Conservation (phyloP, 768 basidiomycete species). For the Panaeolus papilionaceus region DNA sequence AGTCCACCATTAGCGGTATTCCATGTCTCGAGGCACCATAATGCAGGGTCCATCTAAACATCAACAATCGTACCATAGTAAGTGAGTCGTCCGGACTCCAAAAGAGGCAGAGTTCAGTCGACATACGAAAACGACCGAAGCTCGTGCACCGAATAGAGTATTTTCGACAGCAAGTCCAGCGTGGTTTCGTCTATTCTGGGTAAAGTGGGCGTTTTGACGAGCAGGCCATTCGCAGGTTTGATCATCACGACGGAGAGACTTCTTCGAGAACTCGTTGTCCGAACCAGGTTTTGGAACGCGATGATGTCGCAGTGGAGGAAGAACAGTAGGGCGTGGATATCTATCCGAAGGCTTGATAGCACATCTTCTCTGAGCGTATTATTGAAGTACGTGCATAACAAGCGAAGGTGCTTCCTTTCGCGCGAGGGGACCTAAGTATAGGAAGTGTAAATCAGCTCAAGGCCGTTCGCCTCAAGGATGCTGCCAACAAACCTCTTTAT, state of each 20-base stretch:
- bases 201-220: constrained; percentile 5
- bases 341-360: not conserved
- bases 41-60: constrained; percentile 14
- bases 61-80: constrained; percentile 2
- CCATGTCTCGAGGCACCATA: constrained; percentile 11
- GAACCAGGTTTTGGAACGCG: constrained; percentile 1
- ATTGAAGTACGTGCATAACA: constrained; percentile 12
- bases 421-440: not conserved
- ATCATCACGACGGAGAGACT: not conserved
- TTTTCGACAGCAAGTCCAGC: constrained; percentile 4
- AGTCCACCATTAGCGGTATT: constrained; percentile 7
- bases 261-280: not conserved
- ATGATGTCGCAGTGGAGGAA: not conserved
- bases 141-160: not conserved
- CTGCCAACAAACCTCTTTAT: constrained; percentile 1
- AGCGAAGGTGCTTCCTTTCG: constrained; percentile 1
- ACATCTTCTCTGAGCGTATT: constrained; percentile 3
- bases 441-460: not conserved
- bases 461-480: not conserved
- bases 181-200: constrained; percentile 4
- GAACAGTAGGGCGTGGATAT: not conserved
- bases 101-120: not conserved
- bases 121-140: constrained; percentile 12
- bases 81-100: not conserved
- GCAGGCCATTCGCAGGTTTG: not conserved